phyloP scores from a whole-genome alignment of 2,329 filamentous ascomycete genomes.

The Diplodia intermedia region DNA sequence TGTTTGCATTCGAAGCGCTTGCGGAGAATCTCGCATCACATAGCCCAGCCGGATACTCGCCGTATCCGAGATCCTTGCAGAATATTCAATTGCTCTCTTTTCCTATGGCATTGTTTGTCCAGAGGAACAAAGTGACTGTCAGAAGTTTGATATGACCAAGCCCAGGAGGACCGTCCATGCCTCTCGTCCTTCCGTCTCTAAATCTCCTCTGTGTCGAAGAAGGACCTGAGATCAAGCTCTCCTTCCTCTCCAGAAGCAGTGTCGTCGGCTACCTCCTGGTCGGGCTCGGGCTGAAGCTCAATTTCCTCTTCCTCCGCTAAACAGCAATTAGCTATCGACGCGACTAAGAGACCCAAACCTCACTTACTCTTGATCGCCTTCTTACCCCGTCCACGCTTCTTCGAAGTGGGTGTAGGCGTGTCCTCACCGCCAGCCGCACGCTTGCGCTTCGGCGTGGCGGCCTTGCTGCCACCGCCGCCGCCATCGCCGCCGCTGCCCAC shows the following conservation, averaged over 20 bases:
- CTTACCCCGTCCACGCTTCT: background rate
- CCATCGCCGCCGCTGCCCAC: background rate
- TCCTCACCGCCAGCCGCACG: background rate
- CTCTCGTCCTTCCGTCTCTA: background rate
- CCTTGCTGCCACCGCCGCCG: background rate
- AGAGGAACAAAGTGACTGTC: too few species aligned
- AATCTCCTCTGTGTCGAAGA: background rate
- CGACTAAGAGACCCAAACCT: background rate
- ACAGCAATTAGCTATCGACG: too few species aligned
- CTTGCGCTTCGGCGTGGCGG: background rate
- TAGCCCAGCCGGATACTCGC: background rate
- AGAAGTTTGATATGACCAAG: background rate
- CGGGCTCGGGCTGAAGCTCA: background rate
- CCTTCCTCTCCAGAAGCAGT: background rate
- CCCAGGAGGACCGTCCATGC: background rate
- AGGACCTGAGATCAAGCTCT: background rate
- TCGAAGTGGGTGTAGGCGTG: background rate
- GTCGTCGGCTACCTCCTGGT: too few species aligned
- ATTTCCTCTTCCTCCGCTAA: background rate
- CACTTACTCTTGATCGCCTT: constrained; percentile 11
- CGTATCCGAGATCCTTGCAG: background rate
- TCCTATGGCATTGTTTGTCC: background rate
- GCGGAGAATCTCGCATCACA: background rate
- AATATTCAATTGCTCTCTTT: background rate
- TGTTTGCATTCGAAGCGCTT: background rate